Conservation (phyloP, 2,329 filamentous ascomycete species). For the Dactylellina haptotyla region DNA sequence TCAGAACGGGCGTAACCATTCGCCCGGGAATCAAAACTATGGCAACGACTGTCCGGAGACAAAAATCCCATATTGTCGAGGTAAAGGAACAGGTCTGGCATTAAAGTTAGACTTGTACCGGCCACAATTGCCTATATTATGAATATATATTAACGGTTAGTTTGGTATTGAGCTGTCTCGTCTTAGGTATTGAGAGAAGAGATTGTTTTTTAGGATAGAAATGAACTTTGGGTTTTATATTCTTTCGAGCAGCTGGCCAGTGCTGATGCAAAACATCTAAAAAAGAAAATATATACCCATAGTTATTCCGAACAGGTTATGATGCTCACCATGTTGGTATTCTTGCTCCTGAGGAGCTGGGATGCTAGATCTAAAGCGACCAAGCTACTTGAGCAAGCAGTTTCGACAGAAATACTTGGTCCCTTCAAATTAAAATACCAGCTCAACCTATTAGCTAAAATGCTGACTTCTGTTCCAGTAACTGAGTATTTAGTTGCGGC, state of each 20-base stretch:
- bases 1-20: slow-evolving; percentile 74
- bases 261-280: no score
- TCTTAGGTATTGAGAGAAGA: not conserved
- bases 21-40: slow-evolving; percentile 69
- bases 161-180: no score
- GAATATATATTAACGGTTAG: not conserved
- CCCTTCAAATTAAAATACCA: slow-evolving; percentile 62
- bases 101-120: slow-evolving; percentile 62
- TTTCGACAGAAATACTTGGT: slow-evolving; percentile 63
- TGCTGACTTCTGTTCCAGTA: slow-evolving; percentile 61
- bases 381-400: slow-evolving; percentile 69
- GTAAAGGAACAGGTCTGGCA: slow-evolving; percentile 60
- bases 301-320: not conserved
- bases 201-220: not conserved
- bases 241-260: no score
- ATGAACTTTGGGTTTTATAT: no score
- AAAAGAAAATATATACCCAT: not conserved
- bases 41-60: slow-evolving; percentile 63
- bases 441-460: slow-evolving; percentile 64
- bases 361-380: slow-evolving; percentile 68
- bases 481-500: slow-evolving; percentile 59
- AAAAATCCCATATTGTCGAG: slow-evolving; percentile 63
- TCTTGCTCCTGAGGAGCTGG: slow-evolving; percentile 64
- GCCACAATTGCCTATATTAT: slow-evolving; percentile 59
- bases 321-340: slow-evolving; percentile 57